Base-by-base conservation (phyloP, 257 asterid genomes). In the Ocimum tenuiflorum region DNA sequence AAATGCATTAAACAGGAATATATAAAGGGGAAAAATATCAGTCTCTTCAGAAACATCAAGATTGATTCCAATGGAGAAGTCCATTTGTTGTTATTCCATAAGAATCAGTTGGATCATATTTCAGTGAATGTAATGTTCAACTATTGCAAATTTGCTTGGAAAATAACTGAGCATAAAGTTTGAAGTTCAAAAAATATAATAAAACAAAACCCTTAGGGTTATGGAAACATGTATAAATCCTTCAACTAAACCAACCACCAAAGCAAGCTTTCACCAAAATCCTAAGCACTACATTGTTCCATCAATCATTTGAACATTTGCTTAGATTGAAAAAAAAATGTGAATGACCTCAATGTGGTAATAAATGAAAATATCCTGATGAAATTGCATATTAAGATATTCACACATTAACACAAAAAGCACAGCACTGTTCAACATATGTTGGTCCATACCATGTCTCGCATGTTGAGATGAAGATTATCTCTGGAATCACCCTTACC, bases 391-490 rank as follows among this genome's bases (percentile, higher is more conserved):
- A 38, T 52, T 38, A 60, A 58, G 69, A 35, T 19, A 67, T 45
- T 22, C 35, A 55, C 46, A 49, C 56, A 57, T 29, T 31, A 19
- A 58, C 27, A 27, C 5, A 8, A 64, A 75, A 7, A 2, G 9
- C 17, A 66, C n/a, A 33, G 68, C 3, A 60, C 8, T 23, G 47
- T 18, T 35, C 41, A 58, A 52, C 20, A 73, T 55, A 10, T 57
- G 35, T 54, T 47, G 23, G 58, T 22, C 68, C 79, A 85, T 79
- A 86, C 99, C 94, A 86, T 82, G 85, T 94, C 99, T 12, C 95
- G 95, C 90, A 88, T 86, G 80, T 80, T 85, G 70, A 82, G 73
- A 78, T 77, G 96, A 77, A 94, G 95, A 78, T 86, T 94, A 71
- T 94, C 80, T 31, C 81, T 83, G 35, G 91, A 83, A 81, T 81